Evolutionary conservation across 73 alveolate species (phyloP).

Genomic region (Tetrahymena malaccensis): DNA sequence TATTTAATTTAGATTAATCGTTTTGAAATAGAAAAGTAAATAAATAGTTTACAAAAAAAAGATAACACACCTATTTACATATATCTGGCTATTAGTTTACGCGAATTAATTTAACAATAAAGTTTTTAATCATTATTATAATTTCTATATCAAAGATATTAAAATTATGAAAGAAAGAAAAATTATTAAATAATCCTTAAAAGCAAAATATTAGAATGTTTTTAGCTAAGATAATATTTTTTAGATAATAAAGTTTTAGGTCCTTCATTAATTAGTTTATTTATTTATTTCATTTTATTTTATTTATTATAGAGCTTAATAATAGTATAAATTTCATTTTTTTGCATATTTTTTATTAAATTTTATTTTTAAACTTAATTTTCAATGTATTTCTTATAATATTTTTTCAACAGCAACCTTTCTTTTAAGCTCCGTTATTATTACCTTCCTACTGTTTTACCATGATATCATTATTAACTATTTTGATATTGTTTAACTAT

Average conservation of each 20-base stretch:
- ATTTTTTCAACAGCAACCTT: background rate
- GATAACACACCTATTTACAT: background rate
- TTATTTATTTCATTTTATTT: too few species aligned
- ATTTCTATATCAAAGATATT: background rate
- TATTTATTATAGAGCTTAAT: too few species aligned
- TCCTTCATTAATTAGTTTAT: too few species aligned
- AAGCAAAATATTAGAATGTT: too few species aligned
- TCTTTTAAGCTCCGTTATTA: background rate
- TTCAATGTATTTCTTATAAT: too few species aligned
- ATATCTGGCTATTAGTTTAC: background rate
- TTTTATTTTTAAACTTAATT: too few species aligned
- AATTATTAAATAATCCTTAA: too few species aligned
- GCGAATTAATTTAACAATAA: background rate
- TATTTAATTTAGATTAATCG: background rate
- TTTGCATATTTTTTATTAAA: too few species aligned
- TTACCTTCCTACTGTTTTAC: background rate
- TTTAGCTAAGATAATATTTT: too few species aligned
- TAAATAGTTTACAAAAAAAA: too few species aligned
- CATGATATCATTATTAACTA: background rate
- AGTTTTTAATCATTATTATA: background rate
- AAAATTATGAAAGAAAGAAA: background rate
- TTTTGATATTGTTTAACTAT: background rate
- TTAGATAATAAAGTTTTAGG: too few species aligned
- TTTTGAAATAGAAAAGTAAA: background rate
- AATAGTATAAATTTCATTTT: too few species aligned